Evolutionary conservation across 257 asterid species (phyloP).

Genomic region (Lycium barbarum): DNA sequence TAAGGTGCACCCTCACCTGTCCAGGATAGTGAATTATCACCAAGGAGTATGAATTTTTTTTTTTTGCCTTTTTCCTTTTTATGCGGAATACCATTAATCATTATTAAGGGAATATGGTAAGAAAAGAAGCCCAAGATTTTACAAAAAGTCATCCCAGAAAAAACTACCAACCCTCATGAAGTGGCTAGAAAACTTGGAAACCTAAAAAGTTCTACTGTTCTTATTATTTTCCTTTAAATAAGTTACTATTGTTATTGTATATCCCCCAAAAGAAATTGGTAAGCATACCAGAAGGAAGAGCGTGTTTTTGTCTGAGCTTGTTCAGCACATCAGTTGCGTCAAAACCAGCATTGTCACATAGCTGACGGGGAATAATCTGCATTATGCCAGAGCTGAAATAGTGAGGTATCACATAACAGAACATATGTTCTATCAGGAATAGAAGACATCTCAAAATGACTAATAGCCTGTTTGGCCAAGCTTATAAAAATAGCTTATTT

Average conservation of each 20-base stretch:
- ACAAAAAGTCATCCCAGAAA: not conserved
- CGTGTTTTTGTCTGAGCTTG: slow-evolving; percentile 95
- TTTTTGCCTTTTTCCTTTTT: not conserved
- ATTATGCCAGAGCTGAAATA: slow-evolving; percentile 27
- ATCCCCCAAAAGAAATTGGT: not conserved
- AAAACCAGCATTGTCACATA: slow-evolving; percentile 78
- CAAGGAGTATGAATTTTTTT: not conserved
- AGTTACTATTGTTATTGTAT: not conserved
- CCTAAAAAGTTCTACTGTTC: not conserved
- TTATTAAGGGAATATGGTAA: not conserved
- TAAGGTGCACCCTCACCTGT: slow-evolving; percentile 63
- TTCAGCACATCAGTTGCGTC: slow-evolving; percentile 98
- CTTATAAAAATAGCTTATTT: no score
- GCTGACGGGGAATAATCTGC: slow-evolving; percentile 68
- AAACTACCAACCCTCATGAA: not conserved
- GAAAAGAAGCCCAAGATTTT: slow-evolving; percentile 3
- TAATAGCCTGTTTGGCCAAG: no score
- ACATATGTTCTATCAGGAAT: not conserved
- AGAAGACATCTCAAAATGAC: slow-evolving; percentile 18
- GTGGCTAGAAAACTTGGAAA: not conserved
- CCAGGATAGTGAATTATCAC: slow-evolving; percentile 16
- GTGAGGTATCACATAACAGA: not conserved
- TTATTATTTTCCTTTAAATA: not conserved
- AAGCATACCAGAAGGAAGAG: slow-evolving; percentile 82
- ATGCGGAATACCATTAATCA: not conserved